A percentile compares a stretch with the other conserved stretches of the same genome.
These are phyloP conservation scores for Colletotrichum theobromicola DNA, from an alignment of 2,329 filamentous ascomycete genomes.

Conservation along the genomic window DNA sequence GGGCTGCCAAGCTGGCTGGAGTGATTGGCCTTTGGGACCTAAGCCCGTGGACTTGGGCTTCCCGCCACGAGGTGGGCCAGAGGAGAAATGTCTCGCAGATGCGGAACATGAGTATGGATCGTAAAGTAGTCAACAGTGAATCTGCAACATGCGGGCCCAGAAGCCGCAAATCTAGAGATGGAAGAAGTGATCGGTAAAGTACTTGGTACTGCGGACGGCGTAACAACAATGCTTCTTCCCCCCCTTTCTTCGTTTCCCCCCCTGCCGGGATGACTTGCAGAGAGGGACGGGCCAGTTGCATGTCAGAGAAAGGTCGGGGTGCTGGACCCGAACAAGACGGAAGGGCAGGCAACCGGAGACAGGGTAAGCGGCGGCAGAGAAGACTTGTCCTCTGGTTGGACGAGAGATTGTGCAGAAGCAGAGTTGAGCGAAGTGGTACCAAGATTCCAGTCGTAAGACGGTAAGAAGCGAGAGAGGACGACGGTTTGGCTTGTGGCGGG, in stretches of 20 bases:
- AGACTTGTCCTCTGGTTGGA: neutral
- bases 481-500: neutral
- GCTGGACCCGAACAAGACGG: neutral
- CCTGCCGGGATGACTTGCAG: slow-evolving; percentile 15
- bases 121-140: neutral
- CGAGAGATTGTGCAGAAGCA: neutral
- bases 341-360: neutral
- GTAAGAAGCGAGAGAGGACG: slow-evolving; percentile 8
- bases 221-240: neutral
- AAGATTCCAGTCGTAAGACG: slow-evolving; percentile 10
- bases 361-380: neutral
- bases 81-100: slow-evolving; percentile 1
- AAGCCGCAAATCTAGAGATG: neutral
- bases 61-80: neutral
- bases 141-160: slow-evolving; percentile 10
- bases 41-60: neutral
- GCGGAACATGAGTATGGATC: neutral
- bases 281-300: neutral
- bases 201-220: neutral
- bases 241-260: neutral
- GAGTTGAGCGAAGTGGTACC: neutral
- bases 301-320: neutral
- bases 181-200: neutral
- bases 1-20: neutral
- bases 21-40: neutral